These are phyloP conservation scores for Thermoascus crustaceus DNA, from an alignment of 2,329 filamentous ascomycete genomes.

Conservation along the genomic window DNA sequence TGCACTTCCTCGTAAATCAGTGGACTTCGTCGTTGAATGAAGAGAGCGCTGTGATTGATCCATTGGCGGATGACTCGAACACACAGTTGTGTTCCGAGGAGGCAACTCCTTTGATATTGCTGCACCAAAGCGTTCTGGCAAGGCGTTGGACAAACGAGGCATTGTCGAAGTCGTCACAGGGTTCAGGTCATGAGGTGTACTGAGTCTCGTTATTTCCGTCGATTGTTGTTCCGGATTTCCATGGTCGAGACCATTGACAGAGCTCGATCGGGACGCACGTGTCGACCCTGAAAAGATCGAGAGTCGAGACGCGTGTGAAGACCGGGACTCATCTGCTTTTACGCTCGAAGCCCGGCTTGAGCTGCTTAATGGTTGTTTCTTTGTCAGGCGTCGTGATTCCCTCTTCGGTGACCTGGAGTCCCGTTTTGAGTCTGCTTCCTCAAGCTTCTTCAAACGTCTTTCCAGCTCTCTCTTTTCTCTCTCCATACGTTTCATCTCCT, in stretches of 20 bases:
- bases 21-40: conserved; percentile 12
- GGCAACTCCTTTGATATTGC: conserved; percentile 23
- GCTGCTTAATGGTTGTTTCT: conserved; percentile 25
- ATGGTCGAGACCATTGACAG: conserved; percentile 13
- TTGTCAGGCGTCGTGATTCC: conserved; percentile 24
- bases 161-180: conserved; percentile 6
- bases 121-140: conserved; percentile 23
- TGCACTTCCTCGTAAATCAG: conserved; percentile 15
- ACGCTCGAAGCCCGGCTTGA: conserved; percentile 24
- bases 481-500: conserved; percentile 24
- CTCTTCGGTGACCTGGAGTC: conserved; percentile 12
- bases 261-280: conserved; percentile 20
- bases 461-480: conserved; percentile 24
- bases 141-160: conserved; percentile 15
- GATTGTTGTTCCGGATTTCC: background rate
- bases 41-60: conserved; percentile 9
- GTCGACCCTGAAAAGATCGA: conserved; percentile 21
- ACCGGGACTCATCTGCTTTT: conserved; percentile 18
- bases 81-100: conserved; percentile 13
- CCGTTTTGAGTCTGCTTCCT: conserved; percentile 15
- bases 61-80: conserved; percentile 7
- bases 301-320: conserved; percentile 16
- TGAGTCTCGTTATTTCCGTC: conserved; percentile 3
- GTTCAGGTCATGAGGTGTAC: no score
- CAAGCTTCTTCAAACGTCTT: conserved; percentile 15